phyloP scores from a whole-genome alignment of 2,329 filamentous ascomycete genomes.

The Bertia moriformis region DNA sequence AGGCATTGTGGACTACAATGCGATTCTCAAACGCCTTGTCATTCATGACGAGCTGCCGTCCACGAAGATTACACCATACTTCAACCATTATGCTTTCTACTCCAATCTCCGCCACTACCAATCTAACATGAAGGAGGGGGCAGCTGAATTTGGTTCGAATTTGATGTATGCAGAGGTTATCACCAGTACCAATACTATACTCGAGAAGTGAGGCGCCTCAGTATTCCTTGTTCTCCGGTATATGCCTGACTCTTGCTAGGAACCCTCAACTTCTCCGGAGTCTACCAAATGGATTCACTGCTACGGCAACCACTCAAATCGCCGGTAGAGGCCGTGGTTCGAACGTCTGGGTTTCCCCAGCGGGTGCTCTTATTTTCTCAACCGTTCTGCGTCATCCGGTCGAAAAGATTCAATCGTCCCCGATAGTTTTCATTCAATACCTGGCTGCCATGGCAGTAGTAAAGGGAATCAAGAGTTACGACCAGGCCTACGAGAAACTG shows the following conservation, averaged over 20 bases:
- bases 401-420: conserved; percentile 54
- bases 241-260: conserved; percentile 30
- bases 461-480: conserved; percentile 69
- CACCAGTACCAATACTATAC: conserved; percentile 82
- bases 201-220: conserved; percentile 71
- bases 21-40: conserved; percentile 59
- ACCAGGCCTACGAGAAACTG: conserved; percentile 56
- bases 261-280: conserved; percentile 65
- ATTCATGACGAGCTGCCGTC: conserved; percentile 57
- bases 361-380: conserved; percentile 76
- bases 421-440: conserved; percentile 89
- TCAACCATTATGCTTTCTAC: conserved; percentile 72
- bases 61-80: conserved; percentile 64
- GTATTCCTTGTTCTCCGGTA: neutral
- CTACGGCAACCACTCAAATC: conserved; percentile 74
- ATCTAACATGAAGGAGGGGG: conserved; percentile 30
- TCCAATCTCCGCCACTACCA: conserved; percentile 57
- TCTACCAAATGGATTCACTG: conserved; percentile 74
- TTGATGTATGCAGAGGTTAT: conserved; percentile 83
- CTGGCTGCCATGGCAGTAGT: conserved; percentile 78
- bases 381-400: conserved; percentile 74
- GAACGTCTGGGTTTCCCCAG: conserved; percentile 89
- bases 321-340: conserved; percentile 75
- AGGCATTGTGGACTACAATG: conserved; percentile 60
- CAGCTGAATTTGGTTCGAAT: conserved; percentile 57